phyloP scores from a whole-genome alignment of 2,329 filamentous ascomycete genomes.

The Hawksworthiomyces lignivorus region DNA sequence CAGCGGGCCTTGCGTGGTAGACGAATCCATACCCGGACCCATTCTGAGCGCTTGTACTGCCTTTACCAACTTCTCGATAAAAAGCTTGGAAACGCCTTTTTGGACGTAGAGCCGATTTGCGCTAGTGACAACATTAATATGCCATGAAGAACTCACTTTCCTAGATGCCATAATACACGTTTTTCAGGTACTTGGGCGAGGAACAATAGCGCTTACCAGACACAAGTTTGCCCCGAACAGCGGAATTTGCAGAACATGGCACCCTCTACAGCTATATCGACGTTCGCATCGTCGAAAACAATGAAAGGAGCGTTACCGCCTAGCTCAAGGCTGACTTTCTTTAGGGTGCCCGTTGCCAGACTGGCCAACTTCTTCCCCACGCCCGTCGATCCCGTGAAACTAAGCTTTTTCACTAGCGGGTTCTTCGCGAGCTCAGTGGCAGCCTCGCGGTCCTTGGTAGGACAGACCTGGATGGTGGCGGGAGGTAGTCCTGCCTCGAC shows the following conservation, averaged over 20 bases:
- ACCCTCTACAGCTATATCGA: slow-evolving; percentile 47
- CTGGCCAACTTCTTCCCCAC: slow-evolving; percentile 53
- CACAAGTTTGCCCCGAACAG: slow-evolving; percentile 53
- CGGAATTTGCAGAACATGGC: slow-evolving; percentile 31
- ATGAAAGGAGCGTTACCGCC: slow-evolving; percentile 59
- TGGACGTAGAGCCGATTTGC: slow-evolving; percentile 21
- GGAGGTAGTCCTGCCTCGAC: slow-evolving; percentile 59
- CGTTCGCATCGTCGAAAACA: slow-evolving; percentile 56
- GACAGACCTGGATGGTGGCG: slow-evolving; percentile 41
- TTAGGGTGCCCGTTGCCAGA: slow-evolving; percentile 51
- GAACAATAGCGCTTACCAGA: too few relatives aligned
- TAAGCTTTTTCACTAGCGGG: slow-evolving; percentile 39
- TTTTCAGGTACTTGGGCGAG: too few relatives aligned
- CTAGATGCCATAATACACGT: too few relatives aligned
- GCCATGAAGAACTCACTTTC: too few relatives aligned
- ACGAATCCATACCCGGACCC: slow-evolving; percentile 9
- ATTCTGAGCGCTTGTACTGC: slow-evolving; percentile 9
- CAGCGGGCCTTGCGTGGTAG: slow-evolving; percentile 16
- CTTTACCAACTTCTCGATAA: slow-evolving; percentile 15
- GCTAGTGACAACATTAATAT: too few relatives aligned
- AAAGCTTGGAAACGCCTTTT: slow-evolving; percentile 12
- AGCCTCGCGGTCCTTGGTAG: slow-evolving; percentile 10
- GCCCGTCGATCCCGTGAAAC: slow-evolving; percentile 56
- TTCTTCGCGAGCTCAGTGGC: slow-evolving; percentile 7
- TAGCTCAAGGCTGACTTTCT: slow-evolving; percentile 57